A percentile compares a stretch with the other conserved stretches of the same genome.
These are phyloP conservation scores for Luvunga scandens DNA, from an alignment of 345 rosid genomes.

Conservation along the genomic window DNA sequence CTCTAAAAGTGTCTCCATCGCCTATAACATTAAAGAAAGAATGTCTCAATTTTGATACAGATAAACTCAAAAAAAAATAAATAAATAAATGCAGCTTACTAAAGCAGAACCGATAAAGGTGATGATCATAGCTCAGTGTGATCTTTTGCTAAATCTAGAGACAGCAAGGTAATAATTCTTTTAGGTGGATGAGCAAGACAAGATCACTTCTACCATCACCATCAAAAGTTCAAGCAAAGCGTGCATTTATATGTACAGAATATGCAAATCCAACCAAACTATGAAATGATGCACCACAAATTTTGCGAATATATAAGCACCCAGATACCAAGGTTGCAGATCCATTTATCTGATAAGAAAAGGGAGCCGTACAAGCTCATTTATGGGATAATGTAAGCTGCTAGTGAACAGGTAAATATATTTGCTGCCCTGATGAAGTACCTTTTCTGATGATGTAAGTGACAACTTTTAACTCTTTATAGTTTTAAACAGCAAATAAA, in stretches of 20 bases:
- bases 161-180: background rate
- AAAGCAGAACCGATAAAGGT: background rate
- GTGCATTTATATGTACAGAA: background rate
- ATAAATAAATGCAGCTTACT: background rate
- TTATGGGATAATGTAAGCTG: background rate
- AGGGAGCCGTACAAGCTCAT: background rate
- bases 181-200: background rate
- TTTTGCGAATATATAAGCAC: background rate
- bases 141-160: background rate
- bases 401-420: background rate
- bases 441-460: background rate
- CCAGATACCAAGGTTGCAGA: background rate
- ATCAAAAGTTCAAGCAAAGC: background rate
- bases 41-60: background rate
- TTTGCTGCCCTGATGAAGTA: background rate
- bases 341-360: background rate
- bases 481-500: background rate
- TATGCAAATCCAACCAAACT: background rate
- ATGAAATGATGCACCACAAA: background rate
- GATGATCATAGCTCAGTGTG: background rate
- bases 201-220: background rate
- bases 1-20: constrained; percentile 64
- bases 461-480: background rate
- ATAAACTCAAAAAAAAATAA: background rate
- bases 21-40: constrained; percentile 39